Evolutionary conservation across 2,329 filamentous ascomycete species (phyloP).

Genomic region (Penicillium sp.): DNA sequence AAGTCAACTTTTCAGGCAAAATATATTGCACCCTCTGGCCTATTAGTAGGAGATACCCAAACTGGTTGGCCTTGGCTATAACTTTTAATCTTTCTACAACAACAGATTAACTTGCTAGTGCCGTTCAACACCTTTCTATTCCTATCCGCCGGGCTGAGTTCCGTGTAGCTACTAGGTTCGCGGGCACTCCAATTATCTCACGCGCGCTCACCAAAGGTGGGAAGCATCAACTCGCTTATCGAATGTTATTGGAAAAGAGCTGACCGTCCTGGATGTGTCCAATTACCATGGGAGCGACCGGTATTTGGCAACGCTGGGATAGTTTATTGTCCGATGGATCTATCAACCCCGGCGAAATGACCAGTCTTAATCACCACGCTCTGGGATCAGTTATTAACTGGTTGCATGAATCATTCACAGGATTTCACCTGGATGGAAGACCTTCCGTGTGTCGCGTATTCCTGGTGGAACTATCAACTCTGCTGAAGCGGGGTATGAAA

Average conservation of each 20-base stretch:
- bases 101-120: neutral
- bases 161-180: conserved; percentile 35
- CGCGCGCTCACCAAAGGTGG: conserved; percentile 24
- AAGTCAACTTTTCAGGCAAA: conserved; percentile 27
- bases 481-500: neutral
- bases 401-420: conserved; percentile 34
- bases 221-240: conserved; percentile 27
- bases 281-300: conserved; percentile 40
- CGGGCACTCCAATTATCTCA: conserved; percentile 27
- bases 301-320: conserved; percentile 45
- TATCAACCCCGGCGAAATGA: conserved; percentile 41
- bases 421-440: conserved; percentile 10
- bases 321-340: conserved; percentile 34
- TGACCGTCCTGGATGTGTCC: conserved; percentile 39
- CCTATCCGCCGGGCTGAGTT: conserved; percentile 25
- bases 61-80: conserved; percentile 25
- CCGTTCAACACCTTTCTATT: conserved; percentile 10
- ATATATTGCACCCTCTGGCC: conserved; percentile 26
- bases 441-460: neutral
- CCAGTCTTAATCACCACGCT: conserved; percentile 43
- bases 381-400: conserved; percentile 38
- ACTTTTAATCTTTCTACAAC: conserved; percentile 21
- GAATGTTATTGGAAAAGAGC: conserved; percentile 37
- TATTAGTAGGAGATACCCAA: conserved; percentile 29
- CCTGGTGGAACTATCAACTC: neutral